A percentile compares a stretch with the other conserved stretches of the same genome.
These are phyloP conservation scores for Naganishia onofrii DNA, from an alignment of 768 basidiomycete species.

Conservation along the genomic window DNA sequence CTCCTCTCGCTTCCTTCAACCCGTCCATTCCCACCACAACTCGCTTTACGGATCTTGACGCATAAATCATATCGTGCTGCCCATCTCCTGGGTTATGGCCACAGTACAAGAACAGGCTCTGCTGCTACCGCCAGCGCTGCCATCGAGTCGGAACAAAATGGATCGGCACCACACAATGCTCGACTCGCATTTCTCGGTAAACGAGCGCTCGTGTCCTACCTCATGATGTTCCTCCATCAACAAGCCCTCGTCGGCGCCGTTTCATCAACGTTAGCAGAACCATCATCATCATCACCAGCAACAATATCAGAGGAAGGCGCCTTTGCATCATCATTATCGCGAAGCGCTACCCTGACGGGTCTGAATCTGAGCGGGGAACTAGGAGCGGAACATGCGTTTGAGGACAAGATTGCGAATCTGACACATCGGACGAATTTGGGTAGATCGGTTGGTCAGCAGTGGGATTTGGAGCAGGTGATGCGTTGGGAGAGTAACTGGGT, in stretches of 20 bases:
- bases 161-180: conserved; percentile 42
- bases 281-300: background rate
- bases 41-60: conserved; percentile 48
- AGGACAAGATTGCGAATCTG: conserved; percentile 42
- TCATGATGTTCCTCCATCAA: conserved; percentile 46
- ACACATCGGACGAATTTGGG: conserved; percentile 45
- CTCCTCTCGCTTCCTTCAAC: conserved; percentile 41
- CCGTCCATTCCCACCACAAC: conserved; percentile 41
- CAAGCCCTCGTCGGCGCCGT: conserved; percentile 25
- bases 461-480: conserved; percentile 43
- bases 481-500: conserved; percentile 35
- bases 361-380: conserved; percentile 23
- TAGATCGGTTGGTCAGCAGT: conserved; percentile 39
- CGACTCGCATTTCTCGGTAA: conserved; percentile 46
- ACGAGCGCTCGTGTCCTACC: conserved; percentile 42
- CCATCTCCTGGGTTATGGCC: conserved; percentile 39
- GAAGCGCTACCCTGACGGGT: background rate
- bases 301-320: background rate
- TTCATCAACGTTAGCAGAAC: conserved; percentile 2
- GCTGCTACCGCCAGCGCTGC: background rate
- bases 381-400: conserved; percentile 31
- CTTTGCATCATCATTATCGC: background rate
- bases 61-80: conserved; percentile 50
- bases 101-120: conserved; percentile 7
- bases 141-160: conserved; percentile 20